These are phyloP conservation scores for Mortierella sp. DNA, from an alignment of 371 early-diverging fungal genomes.

Conservation along the genomic window DNA sequence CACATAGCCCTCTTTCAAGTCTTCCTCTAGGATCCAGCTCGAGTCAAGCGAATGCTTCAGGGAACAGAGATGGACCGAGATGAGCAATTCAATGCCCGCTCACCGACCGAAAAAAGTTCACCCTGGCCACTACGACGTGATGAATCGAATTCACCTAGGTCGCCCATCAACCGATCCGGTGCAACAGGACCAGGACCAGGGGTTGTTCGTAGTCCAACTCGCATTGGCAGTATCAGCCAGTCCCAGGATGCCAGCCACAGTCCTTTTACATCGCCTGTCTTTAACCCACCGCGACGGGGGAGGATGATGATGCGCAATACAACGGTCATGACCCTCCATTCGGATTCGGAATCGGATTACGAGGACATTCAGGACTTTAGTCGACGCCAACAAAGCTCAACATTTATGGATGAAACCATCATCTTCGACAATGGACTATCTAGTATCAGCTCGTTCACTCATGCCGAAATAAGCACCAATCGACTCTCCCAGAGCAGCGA, in stretches of 20 bases:
- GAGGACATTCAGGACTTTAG: constrained; percentile 16
- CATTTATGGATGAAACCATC: constrained; percentile 7
- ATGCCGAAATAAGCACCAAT: constrained; percentile 4
- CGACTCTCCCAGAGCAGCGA: constrained; percentile 6
- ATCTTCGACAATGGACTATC: constrained; percentile 19
- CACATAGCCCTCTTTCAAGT: neutral
- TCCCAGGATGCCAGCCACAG: neutral
- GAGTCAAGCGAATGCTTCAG: constrained; percentile 17
- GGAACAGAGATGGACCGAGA: constrained; percentile 28
- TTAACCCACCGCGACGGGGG: neutral
- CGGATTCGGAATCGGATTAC: constrained; percentile 43
- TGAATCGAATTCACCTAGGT: neutral
- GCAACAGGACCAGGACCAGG: neutral
- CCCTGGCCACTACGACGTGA: constrained; percentile 18
- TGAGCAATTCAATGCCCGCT: constrained; percentile 13
- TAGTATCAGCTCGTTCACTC: neutral
- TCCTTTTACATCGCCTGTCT: neutral
- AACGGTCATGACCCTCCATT: constrained; percentile 52
- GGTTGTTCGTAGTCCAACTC: neutral
- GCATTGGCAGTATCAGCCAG: constrained; percentile 18
- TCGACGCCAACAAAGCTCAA: constrained; percentile 4
- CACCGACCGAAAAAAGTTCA: constrained; percentile 10
- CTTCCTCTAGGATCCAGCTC: neutral
- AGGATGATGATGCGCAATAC: constrained; percentile 34
- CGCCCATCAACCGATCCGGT: neutral